Conservation (phyloP, 768 basidiomycete genomes). For the Lentinula detonsa region DNA sequence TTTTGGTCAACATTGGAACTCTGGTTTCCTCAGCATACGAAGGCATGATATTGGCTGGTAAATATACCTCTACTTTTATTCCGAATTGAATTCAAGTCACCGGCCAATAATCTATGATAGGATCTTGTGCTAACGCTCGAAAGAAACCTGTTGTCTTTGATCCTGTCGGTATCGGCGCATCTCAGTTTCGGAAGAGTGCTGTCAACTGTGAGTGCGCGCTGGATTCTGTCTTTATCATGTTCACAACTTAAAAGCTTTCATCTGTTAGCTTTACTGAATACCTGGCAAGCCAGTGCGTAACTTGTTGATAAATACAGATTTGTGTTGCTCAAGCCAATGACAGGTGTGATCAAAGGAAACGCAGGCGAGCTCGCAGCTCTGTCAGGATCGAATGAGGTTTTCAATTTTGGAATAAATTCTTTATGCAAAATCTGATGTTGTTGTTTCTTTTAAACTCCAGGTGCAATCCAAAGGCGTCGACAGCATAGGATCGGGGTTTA, state of each 20-base stretch:
- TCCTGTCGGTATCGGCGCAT: slow-evolving; percentile 89
- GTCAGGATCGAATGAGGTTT: slow-evolving; percentile 69
- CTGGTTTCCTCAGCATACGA: slow-evolving; percentile 49
- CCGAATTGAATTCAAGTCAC: background rate
- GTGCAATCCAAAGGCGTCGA: slow-evolving; percentile 82
- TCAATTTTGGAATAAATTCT: background rate
- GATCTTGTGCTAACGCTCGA: slow-evolving; percentile 54
- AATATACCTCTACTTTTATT: background rate
- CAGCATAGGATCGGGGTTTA: slow-evolving; percentile 71
- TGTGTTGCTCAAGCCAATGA: background rate
- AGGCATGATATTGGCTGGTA: slow-evolving; percentile 74
- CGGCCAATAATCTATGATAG: slow-evolving; percentile 15
- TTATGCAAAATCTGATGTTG: background rate
- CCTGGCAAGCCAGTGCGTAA: slow-evolving; percentile 64
- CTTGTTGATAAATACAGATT: background rate
- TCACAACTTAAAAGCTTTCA: background rate
- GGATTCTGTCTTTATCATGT: background rate
- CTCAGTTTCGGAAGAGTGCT: slow-evolving; percentile 55
- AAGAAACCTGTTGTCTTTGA: slow-evolving; percentile 82
- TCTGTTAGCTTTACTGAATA: slow-evolving; percentile 55
- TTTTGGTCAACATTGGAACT: slow-evolving; percentile 88
- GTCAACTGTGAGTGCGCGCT: slow-evolving; percentile 42
- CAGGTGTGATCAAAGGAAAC: slow-evolving; percentile 84
- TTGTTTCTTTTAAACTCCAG: slow-evolving; percentile 23
- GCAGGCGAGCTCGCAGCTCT: slow-evolving; percentile 82